phyloP scores from a whole-genome alignment of 2,329 filamentous ascomycete genomes.

The Xylaria digitata region DNA sequence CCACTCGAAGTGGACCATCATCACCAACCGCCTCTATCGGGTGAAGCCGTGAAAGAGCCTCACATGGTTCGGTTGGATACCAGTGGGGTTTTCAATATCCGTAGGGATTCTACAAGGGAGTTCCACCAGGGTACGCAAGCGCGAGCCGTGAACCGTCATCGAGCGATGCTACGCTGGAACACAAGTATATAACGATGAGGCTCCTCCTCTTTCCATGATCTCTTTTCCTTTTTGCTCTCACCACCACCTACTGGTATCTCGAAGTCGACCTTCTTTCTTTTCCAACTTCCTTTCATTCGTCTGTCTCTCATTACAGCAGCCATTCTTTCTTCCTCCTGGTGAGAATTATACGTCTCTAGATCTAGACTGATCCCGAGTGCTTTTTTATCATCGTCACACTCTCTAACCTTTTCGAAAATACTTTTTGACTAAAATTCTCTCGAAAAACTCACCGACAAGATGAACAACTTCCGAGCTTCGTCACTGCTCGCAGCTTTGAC shows the following conservation, averaged over 20 bases:
- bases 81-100: slow-evolving; percentile 17
- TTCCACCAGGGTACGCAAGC: slow-evolving; percentile 25
- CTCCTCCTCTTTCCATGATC: slow-evolving; percentile 8
- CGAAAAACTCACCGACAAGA: slow-evolving; percentile 34
- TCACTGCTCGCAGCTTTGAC: slow-evolving; percentile 41
- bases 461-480: slow-evolving; percentile 42
- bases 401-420: slow-evolving; percentile 20
- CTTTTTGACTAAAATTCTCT: slow-evolving; percentile 32
- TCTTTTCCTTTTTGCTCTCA: slow-evolving; percentile 29
- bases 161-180: slow-evolving; percentile 16
- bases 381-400: slow-evolving; percentile 1
- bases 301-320: slow-evolving; percentile 42
- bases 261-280: slow-evolving; percentile 41
- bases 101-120: slow-evolving; percentile 30
- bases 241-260: slow-evolving; percentile 39
- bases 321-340: slow-evolving; percentile 45
- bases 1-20: slow-evolving; percentile 8
- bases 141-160: slow-evolving; percentile 17
- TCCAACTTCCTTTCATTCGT: slow-evolving; percentile 37
- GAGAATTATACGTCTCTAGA: slow-evolving; percentile 43
- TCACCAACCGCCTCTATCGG: slow-evolving; percentile 24
- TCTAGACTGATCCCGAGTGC: slow-evolving; percentile 42
- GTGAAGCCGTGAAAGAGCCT: slow-evolving; percentile 17
- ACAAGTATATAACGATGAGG: slow-evolving; percentile 42
- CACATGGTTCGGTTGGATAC: slow-evolving; percentile 18